Conservation (phyloP, 495 filamentous ascomycete species). For the Podospora comata region DNA sequence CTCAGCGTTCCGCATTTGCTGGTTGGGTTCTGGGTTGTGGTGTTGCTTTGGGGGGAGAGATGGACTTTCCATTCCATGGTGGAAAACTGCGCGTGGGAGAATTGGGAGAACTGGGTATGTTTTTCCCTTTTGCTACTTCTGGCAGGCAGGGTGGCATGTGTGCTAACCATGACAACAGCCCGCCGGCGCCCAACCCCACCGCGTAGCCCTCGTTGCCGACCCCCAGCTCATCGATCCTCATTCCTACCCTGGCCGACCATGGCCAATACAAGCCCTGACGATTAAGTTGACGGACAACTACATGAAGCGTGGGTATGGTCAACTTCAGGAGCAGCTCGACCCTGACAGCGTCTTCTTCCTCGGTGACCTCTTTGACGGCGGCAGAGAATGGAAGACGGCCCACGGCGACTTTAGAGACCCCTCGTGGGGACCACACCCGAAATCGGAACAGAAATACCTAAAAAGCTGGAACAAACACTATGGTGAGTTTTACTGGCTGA, state of each 20-base stretch:
- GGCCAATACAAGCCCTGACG: constrained; percentile 77
- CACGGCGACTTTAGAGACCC: constrained; percentile 59
- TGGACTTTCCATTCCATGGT: constrained; percentile 67
- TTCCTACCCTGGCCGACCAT: constrained; percentile 90
- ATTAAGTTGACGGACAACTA: constrained; percentile 85
- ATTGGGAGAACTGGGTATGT: constrained; percentile 89
- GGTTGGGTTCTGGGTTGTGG: constrained; percentile 68
- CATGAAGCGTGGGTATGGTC: constrained; percentile 70
- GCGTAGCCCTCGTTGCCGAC: constrained; percentile 84
- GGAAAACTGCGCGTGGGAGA: constrained; percentile 71
- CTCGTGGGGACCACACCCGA: constrained; percentile 50
- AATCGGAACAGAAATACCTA: constrained; percentile 48
- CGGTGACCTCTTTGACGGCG: constrained; percentile 94
- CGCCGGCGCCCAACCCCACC: constrained; percentile 71
- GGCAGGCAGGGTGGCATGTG: background rate
- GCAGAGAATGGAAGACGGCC: constrained; percentile 84
- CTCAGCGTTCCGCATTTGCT: constrained; percentile 64
- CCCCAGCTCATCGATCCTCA: constrained; percentile 98
- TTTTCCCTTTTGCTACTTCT: background rate
- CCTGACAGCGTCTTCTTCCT: constrained; percentile 87
- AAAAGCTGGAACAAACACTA: constrained; percentile 69
- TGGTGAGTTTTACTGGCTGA: constrained; percentile 73
- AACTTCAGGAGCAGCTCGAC: constrained; percentile 63
- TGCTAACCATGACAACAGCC: constrained; percentile 51
- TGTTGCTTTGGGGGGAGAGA: constrained; percentile 85